Evolutionary conservation across 805 yeast genomes (phyloP).

Genomic region (Saccharomycopsis sp.): DNA sequence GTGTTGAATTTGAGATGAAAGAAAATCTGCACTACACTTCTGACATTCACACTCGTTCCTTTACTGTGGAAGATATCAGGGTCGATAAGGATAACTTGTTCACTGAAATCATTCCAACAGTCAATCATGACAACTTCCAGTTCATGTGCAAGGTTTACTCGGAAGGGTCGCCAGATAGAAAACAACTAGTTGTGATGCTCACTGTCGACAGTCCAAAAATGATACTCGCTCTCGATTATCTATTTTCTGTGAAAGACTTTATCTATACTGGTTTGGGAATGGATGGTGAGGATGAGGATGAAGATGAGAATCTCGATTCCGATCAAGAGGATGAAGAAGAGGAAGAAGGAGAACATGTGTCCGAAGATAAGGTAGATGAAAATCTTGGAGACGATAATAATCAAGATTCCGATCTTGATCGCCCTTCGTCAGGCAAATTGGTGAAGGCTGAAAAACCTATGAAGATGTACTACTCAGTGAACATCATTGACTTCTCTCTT

Average conservation of each 20-base stretch:
- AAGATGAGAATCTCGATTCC: neutral
- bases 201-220: constrained; percentile 74
- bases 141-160: constrained; percentile 48
- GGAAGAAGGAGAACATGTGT: constrained; percentile 4
- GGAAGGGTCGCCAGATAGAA: constrained; percentile 32
- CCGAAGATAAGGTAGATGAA: constrained; percentile 14
- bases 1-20: constrained; percentile 40
- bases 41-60: constrained; percentile 57
- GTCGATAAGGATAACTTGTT: constrained; percentile 54
- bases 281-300: constrained; percentile 8
- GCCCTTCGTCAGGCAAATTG: neutral
- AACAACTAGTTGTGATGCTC: constrained; percentile 41
- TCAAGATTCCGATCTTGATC: constrained; percentile 3
- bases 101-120: constrained; percentile 71
- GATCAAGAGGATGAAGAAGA: constrained; percentile 28
- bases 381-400: constrained; percentile 9
- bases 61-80: constrained; percentile 72
- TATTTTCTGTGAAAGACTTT: constrained; percentile 66
- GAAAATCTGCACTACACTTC: constrained; percentile 49
- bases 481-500: constrained; percentile 67
- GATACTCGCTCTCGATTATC: constrained; percentile 77
- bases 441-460: neutral
- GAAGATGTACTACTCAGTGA: constrained; percentile 41
- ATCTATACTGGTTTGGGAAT: constrained; percentile 38
- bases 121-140: constrained; percentile 55